A percentile compares a stretch with the other conserved stretches of the same genome.
Evolutionary conservation across 78 protist genomes (phyloP).

Genomic region (Trichosphaerium sp.): DNA sequence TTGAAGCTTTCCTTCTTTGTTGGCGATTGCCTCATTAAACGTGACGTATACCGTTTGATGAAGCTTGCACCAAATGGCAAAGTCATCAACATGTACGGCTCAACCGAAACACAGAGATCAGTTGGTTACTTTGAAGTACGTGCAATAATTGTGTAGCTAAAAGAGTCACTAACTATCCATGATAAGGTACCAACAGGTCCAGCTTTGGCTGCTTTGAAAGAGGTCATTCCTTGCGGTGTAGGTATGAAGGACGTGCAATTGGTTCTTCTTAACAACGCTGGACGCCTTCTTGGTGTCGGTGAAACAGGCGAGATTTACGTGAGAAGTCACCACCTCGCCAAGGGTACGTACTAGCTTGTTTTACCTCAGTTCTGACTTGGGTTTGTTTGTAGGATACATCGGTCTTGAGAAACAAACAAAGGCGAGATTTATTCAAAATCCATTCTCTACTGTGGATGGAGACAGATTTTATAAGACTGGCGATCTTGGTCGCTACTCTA

Average conservation of each 20-base stretch:
- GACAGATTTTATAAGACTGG: conserved; percentile 58
- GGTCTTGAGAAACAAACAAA: conserved; percentile 24
- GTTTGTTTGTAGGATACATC: conserved; percentile 16
- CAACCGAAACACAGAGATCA: conserved; percentile 64
- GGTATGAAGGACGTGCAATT: conserved; percentile 63
- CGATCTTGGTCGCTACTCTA: conserved; percentile 52
- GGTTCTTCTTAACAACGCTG: neutral
- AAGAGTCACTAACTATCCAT: no score
- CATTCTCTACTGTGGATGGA: neutral
- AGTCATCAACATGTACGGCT: conserved; percentile 70
- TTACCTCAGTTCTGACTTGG: neutral
- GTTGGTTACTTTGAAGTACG: conserved; percentile 19
- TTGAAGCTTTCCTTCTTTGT: conserved; percentile 49
- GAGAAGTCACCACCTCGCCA: conserved; percentile 36
- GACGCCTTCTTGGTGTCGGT: neutral
- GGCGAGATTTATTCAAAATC: conserved; percentile 39
- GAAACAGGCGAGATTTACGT: conserved; percentile 43
- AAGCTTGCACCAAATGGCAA: conserved; percentile 24
- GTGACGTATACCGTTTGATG: conserved; percentile 37
- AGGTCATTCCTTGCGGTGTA: conserved; percentile 40
- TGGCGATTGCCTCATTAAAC: conserved; percentile 58
- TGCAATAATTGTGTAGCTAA: no score
- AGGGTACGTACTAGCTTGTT: neutral
- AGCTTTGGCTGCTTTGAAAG: conserved; percentile 10
- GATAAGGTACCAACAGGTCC: neutral